phyloP scores from a whole-genome alignment of 1,139 yeast genomes.

The Debaryomyces coudertii region DNA sequence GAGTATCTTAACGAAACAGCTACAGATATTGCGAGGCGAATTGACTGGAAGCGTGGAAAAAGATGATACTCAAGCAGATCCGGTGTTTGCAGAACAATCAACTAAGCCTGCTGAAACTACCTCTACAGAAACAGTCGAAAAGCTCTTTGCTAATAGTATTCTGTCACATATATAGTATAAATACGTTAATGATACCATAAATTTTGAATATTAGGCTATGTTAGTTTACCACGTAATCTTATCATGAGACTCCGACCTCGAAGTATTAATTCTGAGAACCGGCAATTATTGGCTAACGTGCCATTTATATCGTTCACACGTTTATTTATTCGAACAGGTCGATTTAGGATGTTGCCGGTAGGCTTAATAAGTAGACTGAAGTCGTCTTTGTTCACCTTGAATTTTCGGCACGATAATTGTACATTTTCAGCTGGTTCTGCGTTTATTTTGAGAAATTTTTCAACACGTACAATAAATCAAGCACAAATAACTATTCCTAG shows the following conservation, averaged over 20 bases:
- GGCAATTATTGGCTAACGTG: slow-evolving; percentile 5
- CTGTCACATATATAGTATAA: slow-evolving; percentile 1
- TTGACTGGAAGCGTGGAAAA: neutral
- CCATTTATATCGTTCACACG: neutral
- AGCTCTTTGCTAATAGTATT: slow-evolving; percentile 11
- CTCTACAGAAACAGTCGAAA: slow-evolving; percentile 14
- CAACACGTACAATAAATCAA: slow-evolving; percentile 1
- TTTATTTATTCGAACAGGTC: neutral
- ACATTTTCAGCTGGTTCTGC: slow-evolving; percentile 2
- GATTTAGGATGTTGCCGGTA: slow-evolving; percentile 4
- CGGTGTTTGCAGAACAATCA: neutral
- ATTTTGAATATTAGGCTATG: neutral
- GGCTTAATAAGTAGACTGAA: slow-evolving; percentile 1
- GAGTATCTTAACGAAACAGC: slow-evolving; percentile 21
- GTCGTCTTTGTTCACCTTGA: neutral
- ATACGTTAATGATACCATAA: neutral
- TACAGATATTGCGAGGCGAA: slow-evolving; percentile 14
- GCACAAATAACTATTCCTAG: neutral
- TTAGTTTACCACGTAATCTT: slow-evolving; percentile 1
- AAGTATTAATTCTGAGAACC: slow-evolving; percentile 7
- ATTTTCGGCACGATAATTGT: slow-evolving; percentile 2
- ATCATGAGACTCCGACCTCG: slow-evolving; percentile 4
- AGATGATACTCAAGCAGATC: neutral
- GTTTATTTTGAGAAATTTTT: slow-evolving; percentile 7
- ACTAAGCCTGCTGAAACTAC: slow-evolving; percentile 5